Evolutionary conservation across 345 rosid species (phyloP).

Genomic region (Euphorbia lathyris): DNA sequence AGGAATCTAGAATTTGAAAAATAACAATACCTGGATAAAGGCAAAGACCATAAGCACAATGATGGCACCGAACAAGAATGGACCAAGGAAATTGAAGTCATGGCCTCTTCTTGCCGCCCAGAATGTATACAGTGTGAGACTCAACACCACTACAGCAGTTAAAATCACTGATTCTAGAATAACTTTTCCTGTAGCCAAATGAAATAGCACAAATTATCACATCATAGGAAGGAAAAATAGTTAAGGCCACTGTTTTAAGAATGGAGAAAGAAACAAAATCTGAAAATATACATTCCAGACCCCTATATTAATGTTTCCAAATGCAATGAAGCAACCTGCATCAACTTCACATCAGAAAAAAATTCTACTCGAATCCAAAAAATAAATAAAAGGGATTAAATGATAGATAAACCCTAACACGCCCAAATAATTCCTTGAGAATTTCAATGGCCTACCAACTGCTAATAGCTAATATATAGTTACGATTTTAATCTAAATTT

Average conservation of each 20-base stretch:
- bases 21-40: conserved; percentile 57
- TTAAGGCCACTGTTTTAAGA: not conserved
- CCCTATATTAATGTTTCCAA: not conserved
- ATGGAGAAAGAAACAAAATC: not conserved
- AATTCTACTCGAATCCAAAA: not conserved
- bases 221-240: not conserved
- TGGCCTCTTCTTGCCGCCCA: conserved; percentile 94
- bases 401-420: too few relatives aligned
- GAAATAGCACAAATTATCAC: not conserved
- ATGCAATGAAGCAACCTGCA: not conserved
- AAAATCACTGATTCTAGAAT: conserved; percentile 77
- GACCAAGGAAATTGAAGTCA: conserved; percentile 87
- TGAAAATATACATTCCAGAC: not conserved
- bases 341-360: not conserved
- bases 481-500: too few relatives aligned
- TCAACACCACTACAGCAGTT: conserved; percentile 64
- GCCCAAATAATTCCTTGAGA: too few relatives aligned
- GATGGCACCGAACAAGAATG: conserved; percentile 79
- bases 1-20: not conserved
- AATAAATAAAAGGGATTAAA: too few relatives aligned
- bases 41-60: conserved; percentile 62
- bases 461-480: too few relatives aligned
- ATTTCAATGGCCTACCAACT: too few relatives aligned
- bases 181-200: conserved; percentile 55
- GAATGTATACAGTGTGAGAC: conserved; percentile 85